Base-by-base conservation (phyloP, 129 eudicot genomes). In the Helichrysum umbraculigerum region DNA sequence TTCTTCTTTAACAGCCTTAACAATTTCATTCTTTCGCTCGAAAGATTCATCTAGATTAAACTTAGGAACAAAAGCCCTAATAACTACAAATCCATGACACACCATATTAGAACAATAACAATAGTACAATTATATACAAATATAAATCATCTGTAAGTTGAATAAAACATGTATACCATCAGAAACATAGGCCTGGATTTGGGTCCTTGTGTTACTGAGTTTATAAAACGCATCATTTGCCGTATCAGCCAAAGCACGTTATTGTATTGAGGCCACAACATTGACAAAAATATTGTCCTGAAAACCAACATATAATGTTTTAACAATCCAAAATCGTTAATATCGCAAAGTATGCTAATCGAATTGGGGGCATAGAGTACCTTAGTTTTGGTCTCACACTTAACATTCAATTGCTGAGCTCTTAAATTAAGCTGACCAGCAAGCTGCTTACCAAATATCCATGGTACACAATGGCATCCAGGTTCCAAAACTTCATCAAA, bases 321-420 rank as follows among this genome's bases (percentile, higher is more conserved):
- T 54, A 54, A 63, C 42, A 60, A n/a, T 17, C 5, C 9, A 58
- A 78, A 19, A 20, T 12, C 3, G 33, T 47, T 14, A 14, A 7
- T 20, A 57, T 19, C 62, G 9, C 5, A 1, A 25, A 61, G 12
- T n/a, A 28, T 22, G 0, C 66, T 17, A 21, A 11, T 57, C 12
- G 28, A 54, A 70, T 22, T 58, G 41, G 44, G 34, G 19, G 0
- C 1, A 0, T 1, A 70, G 0, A 70, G 51, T 51, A 88, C 97
- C 97, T 91, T 91, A 1, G 97, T 91, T 80, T 91, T 91, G 42
- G 97, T 91, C 80, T 91, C 97, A 29, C 97, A 91, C 25, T 75
- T 72, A 0, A 91, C 97, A 68, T 91, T 96, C 81, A 91, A 68
- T 63, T 91, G 97, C 70, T 91, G 97, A 79, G 88, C 76, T 17